Percentiles rank a stretch among this genome's conserved stretches.
phyloP scores from a whole-genome alignment of 2,329 filamentous ascomycete species.

The Keithomyces neogunnii region DNA sequence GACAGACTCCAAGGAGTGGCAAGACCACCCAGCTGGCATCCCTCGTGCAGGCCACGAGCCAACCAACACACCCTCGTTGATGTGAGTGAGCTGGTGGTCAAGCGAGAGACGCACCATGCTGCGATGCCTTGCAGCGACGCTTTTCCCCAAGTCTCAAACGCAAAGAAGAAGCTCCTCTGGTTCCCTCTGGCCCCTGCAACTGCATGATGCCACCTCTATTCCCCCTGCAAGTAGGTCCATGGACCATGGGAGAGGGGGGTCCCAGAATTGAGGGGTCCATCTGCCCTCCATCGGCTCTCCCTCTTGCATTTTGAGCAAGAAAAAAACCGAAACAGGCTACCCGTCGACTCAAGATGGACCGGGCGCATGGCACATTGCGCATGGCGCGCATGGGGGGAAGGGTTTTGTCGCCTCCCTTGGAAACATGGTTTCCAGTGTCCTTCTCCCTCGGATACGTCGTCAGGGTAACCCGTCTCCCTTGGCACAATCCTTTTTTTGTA shows the following conservation, averaged over 20 bases:
- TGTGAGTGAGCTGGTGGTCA: background rate
- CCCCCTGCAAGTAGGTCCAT: too few species aligned
- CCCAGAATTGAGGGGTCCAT: background rate
- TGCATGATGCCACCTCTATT: background rate
- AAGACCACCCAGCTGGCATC: background rate
- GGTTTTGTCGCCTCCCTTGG: background rate
- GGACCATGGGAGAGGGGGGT: too few species aligned
- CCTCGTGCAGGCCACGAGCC: background rate
- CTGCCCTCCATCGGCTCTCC: background rate
- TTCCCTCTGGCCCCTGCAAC: background rate
- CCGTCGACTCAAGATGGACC: too few species aligned
- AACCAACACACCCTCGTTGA: background rate
- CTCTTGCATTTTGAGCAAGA: background rate
- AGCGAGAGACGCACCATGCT: background rate
- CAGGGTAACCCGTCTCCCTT: background rate
- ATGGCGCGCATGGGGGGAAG: background rate
- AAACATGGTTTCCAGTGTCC: background rate
- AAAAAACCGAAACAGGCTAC: too few species aligned
- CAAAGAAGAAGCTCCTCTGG: background rate
- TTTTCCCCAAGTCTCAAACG: background rate
- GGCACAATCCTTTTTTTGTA: background rate
- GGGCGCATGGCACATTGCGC: too few species aligned
- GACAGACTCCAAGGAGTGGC: too few species aligned
- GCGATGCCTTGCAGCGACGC: background rate
- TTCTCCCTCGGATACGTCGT: background rate